Evolutionary conservation across 768 basidiomycete species (phyloP).

Genomic region (Favolaschia claudopus): DNA sequence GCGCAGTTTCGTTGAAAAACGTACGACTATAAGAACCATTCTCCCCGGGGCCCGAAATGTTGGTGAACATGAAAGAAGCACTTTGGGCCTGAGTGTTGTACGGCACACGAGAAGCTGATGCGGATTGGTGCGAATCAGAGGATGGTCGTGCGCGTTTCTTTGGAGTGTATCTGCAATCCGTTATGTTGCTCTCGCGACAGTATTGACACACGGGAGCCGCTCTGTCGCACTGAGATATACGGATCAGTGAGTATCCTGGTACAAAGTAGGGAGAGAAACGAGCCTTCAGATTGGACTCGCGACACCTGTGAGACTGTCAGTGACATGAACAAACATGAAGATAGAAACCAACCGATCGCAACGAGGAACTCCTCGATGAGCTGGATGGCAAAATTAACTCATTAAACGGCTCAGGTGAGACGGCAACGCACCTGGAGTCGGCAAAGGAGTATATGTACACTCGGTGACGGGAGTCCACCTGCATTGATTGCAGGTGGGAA

Average conservation of each 20-base stretch:
- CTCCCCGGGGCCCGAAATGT: conserved; percentile 21
- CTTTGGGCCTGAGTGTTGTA: conserved; percentile 26
- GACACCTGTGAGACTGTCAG: conserved; percentile 45
- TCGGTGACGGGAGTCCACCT: conserved; percentile 69
- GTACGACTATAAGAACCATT: conserved; percentile 9
- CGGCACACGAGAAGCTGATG: conserved; percentile 18
- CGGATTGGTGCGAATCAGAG: conserved; percentile 39
- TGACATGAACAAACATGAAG: neutral
- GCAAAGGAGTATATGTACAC: conserved; percentile 76
- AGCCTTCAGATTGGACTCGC: conserved; percentile 71
- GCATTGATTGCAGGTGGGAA: conserved; percentile 77
- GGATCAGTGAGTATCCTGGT: neutral
- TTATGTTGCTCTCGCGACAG: conserved; percentile 59
- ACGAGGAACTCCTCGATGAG: conserved; percentile 76
- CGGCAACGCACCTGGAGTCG: conserved; percentile 53
- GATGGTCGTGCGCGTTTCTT: conserved; percentile 69
- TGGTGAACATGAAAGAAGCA: conserved; percentile 30
- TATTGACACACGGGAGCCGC: conserved; percentile 77
- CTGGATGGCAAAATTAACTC: conserved; percentile 30
- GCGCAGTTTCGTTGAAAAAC: conserved; percentile 20
- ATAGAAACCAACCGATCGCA: conserved; percentile 56
- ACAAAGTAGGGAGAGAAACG: conserved; percentile 23
- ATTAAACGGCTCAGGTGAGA: neutral
- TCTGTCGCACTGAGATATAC: conserved; percentile 64
- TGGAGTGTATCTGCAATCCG: conserved; percentile 75